Percentiles rank a stretch among this genome's conserved stretches.
Evolutionary conservation across 2,329 filamentous ascomycete species (phyloP).

Genomic region (Cladosporium colombiae): DNA sequence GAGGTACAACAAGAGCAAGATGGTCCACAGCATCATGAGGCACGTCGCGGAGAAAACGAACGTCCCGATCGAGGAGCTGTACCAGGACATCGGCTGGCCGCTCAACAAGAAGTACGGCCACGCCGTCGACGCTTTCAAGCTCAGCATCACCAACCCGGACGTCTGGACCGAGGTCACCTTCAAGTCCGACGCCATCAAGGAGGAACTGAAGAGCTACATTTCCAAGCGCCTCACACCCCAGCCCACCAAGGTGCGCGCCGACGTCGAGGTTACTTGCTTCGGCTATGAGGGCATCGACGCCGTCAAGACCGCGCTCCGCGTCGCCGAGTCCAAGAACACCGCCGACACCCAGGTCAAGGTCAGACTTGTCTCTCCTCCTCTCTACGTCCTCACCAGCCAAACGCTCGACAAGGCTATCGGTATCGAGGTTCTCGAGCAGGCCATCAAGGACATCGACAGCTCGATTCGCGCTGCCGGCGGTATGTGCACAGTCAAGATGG

Average conservation of each 20-base stretch:
- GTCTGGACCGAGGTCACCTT: slow-evolving; percentile 94
- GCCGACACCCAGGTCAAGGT: slow-evolving; percentile 94
- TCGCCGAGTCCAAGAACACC: slow-evolving; percentile 90
- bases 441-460: slow-evolving; percentile 81
- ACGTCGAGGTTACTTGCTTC: slow-evolving; percentile 89
- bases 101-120: slow-evolving; percentile 97
- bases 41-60: slow-evolving; percentile 97
- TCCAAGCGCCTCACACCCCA: slow-evolving; percentile 95
- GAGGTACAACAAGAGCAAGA: slow-evolving; percentile 99
- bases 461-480: slow-evolving; percentile 79
- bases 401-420: slow-evolving; percentile 90
- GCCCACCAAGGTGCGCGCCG: slow-evolving; percentile 97
- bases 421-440: slow-evolving; percentile 80
- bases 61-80: slow-evolving; percentile 89
- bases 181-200: slow-evolving; percentile 78
- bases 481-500: slow-evolving; percentile 90
- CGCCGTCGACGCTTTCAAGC: slow-evolving; percentile 96
- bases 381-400: slow-evolving; percentile 94
- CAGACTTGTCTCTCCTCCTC: slow-evolving; percentile 93
- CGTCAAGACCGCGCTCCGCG: slow-evolving; percentile 88
- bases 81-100: slow-evolving; percentile 94
- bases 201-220: slow-evolving; percentile 93
- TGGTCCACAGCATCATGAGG: slow-evolving; percentile 98
- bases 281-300: slow-evolving; percentile 98
- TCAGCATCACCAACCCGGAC: slow-evolving; percentile 96